Evolutionary conservation across 2,329 filamentous ascomycete genomes (phyloP), one percentile per base, ranked within the genome.

Genomic region (Nothopassalora personata): DNA sequence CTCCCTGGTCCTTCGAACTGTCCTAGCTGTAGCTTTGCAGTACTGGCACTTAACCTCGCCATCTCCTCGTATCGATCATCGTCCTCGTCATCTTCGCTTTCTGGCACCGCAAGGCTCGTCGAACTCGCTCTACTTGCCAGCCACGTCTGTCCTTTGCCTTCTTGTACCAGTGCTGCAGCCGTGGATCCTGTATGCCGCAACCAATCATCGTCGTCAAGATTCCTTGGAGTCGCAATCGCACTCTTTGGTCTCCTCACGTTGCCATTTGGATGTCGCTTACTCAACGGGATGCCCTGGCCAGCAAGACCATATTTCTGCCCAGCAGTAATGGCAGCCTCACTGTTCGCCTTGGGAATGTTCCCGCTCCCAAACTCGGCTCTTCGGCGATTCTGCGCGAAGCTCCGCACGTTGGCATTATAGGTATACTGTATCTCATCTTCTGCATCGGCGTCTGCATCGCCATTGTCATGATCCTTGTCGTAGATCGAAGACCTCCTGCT

Each of bases 61-160:
- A 72, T 65, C 49, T 72, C 69, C 28, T 72, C 70, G 54, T 72
- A 72, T 68, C 59, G 65, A 27, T 71, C 70, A 51, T 71, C 69
- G 10, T 68, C 68, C 4, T 67, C 65, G 15, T 77, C 74, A 18
- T 69, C 67, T 34, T 73, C 71, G 13, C 65, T 65, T 13, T 68
- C 62, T 6, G 62, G 58, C 7, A 63, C 54, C 9, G 79, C 77
- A 2, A 85, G 73, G 49, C 77, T 81, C 0, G 83, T 85, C 15
- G 65, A 64, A 5, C 58, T 56, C 47, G 59, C 55, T 28, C 82
- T 75, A 54, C 83, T 79, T 2, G 77, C 75, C 3, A 86, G 75
- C 83, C 83, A 86, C 57, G 79, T 80, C 67, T 86, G 83, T n/a
- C 84, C 84, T 64, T 86, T 86, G 58, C 79, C 79, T 64, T 86